phyloP scores from a whole-genome alignment of 2,329 filamentous ascomycete species.

The Cladobotryum mycophilum region DNA sequence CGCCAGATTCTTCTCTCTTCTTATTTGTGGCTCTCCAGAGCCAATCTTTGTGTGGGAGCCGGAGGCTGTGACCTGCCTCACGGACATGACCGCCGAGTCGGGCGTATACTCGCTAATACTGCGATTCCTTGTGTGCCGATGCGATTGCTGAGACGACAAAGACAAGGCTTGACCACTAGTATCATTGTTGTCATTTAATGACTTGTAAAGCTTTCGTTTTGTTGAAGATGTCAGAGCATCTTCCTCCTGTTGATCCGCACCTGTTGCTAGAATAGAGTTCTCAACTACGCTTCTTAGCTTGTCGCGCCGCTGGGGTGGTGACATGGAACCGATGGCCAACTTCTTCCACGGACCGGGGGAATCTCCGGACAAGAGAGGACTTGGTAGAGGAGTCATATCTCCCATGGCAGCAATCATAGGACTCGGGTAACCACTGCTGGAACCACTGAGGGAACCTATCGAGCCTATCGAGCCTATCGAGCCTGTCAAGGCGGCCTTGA shows the following conservation, averaged over 20 bases:
- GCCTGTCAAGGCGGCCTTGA: conserved; percentile 49
- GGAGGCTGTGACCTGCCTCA: conserved; percentile 68
- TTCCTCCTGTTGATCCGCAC: conserved; percentile 47
- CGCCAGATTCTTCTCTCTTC: conserved; percentile 77
- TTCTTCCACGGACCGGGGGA: conserved; percentile 62
- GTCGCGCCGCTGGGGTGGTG: conserved; percentile 25
- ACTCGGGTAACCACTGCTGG: conserved; percentile 64
- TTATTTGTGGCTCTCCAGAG: conserved; percentile 38
- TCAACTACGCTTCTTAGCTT: conserved; percentile 22
- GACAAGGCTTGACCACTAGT: conserved; percentile 23
- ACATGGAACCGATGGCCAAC: conserved; percentile 42
- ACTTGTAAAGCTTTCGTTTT: conserved; percentile 51
- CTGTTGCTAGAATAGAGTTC: conserved; percentile 40
- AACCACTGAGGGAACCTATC: conserved; percentile 42
- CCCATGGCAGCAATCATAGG: conserved; percentile 70
- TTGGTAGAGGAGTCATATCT: conserved; percentile 73
- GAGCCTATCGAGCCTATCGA: conserved; percentile 30
- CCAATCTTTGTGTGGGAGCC: conserved; percentile 47
- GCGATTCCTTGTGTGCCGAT: conserved; percentile 60
- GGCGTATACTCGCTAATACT: conserved; percentile 87
- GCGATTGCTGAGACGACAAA: conserved; percentile 15
- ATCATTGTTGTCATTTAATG: conserved; percentile 25
- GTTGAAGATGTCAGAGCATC: conserved; percentile 44
- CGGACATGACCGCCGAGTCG: conserved; percentile 60
- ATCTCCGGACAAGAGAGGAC: conserved; percentile 60